Percentiles rank a stretch among this genome's conserved stretches.
Conservation (phyloP, 495 filamentous ascomycete genomes). For the Neurospora sp. region DNA sequence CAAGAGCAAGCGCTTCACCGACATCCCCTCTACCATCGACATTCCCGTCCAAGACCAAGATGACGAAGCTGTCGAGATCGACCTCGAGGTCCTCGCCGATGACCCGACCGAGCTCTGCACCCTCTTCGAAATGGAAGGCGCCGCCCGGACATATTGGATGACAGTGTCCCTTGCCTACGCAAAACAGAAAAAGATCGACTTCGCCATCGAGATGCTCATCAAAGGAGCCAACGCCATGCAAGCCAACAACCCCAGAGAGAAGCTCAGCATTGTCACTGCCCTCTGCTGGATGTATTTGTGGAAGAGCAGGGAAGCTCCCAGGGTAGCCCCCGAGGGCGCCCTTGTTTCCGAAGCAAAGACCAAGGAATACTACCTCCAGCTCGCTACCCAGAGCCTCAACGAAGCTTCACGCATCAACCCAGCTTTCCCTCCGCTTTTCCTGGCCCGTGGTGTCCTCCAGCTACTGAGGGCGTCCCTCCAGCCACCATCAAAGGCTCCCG, state of each 20-base stretch:
- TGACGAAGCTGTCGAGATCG: slow-evolving; percentile 84
- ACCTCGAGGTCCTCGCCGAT: slow-evolving; percentile 79
- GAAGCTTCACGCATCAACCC: slow-evolving; percentile 92
- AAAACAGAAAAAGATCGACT: slow-evolving; percentile 84
- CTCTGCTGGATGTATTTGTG: slow-evolving; percentile 88
- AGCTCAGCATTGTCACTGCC: slow-evolving; percentile 70
- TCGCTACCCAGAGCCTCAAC: slow-evolving; percentile 83
- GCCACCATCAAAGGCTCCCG: slow-evolving; percentile 57
- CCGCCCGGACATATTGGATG: slow-evolving; percentile 86
- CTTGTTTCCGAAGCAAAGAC: slow-evolving; percentile 62
- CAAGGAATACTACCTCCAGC: slow-evolving; percentile 86
- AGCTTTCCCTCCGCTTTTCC: slow-evolving; percentile 72
- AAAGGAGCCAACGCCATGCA: slow-evolving; percentile 70
- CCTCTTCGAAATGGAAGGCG: slow-evolving; percentile 82
- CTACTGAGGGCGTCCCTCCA: slow-evolving; percentile 82
- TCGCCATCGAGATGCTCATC: slow-evolving; percentile 86
- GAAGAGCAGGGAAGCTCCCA: slow-evolving; percentile 86
- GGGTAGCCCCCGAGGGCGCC: slow-evolving; percentile 53
- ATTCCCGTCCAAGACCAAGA: slow-evolving; percentile 76
- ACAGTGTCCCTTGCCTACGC: slow-evolving; percentile 94
- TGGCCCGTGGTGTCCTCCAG: slow-evolving; percentile 85
- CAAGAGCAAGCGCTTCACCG: slow-evolving; percentile 59
- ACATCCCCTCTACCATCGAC: slow-evolving; percentile 82
- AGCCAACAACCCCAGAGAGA: slow-evolving; percentile 65
- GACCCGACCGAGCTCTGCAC: slow-evolving; percentile 94